A percentile compares a stretch with the other conserved stretches of the same genome.
Conservation (phyloP, 1,284 basidiomycete species). For the Fomitopsis palustris region DNA sequence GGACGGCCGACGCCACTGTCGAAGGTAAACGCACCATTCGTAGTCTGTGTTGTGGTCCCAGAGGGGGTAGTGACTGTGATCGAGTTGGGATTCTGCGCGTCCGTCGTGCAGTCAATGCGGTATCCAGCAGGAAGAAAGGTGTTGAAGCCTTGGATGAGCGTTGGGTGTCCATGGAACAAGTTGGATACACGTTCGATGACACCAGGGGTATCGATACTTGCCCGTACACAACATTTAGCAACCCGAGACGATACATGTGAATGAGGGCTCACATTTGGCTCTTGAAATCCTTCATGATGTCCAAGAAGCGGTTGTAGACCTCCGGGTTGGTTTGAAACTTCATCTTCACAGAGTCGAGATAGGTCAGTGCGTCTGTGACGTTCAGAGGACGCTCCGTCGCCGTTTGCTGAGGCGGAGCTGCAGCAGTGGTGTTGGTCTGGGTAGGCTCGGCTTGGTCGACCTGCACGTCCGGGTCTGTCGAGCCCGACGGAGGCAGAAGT, state of each 20-base stretch:
- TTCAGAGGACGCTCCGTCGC: conserved; percentile 52
- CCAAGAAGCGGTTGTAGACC: conserved; percentile 93
- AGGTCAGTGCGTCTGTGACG: conserved; percentile 89
- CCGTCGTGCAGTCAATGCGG: conserved; percentile 78
- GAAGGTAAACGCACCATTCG: conserved; percentile 20
- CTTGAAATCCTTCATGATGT: conserved; percentile 99
- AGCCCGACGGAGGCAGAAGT: no score
- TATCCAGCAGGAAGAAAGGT: conserved; percentile 96
- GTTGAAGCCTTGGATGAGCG: conserved; percentile 96
- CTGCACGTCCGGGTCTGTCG: no score
- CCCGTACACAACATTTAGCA: not conserved
- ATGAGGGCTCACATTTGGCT: conserved; percentile 56
- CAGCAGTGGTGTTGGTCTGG: not conserved
- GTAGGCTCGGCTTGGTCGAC: not conserved
- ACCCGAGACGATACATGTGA: not conserved
- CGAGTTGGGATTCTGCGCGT: conserved; percentile 53
- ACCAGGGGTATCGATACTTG: conserved; percentile 94
- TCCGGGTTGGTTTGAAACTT: conserved; percentile 87
- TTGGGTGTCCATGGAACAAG: conserved; percentile 88
- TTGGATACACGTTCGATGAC: conserved; percentile 94
- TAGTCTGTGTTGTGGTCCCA: conserved; percentile 46
- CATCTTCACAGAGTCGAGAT: conserved; percentile 90
- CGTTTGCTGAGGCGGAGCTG: not conserved
- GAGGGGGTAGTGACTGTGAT: conserved; percentile 90
- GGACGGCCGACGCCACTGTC: not conserved